Percentiles rank a stretch among this genome's conserved stretches.
Conservation (phyloP, 768 basidiomycete genomes). For the Mycena olivaceomarginata region DNA sequence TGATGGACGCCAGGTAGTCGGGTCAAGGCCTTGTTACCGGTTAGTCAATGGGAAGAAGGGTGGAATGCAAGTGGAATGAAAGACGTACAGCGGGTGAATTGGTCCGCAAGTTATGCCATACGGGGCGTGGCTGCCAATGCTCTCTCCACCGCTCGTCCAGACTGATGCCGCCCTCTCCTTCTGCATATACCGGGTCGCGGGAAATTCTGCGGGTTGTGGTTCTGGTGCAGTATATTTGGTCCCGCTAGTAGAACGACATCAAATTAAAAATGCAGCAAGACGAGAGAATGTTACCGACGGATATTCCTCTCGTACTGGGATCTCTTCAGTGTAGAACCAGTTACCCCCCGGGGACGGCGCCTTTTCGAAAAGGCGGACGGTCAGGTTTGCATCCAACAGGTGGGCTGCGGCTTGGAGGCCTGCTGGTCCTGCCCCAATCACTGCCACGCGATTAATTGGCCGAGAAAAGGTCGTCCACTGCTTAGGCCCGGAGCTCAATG, state of each 20-base stretch:
- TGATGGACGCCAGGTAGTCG: conserved; percentile 40
- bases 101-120: conserved; percentile 43
- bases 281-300: too few species aligned
- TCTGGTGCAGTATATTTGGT: not conserved
- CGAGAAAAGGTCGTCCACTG: too few species aligned
- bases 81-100: conserved; percentile 42
- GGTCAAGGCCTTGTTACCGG: conserved; percentile 4
- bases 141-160: conserved; percentile 44
- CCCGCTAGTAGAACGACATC: too few species aligned
- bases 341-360: too few species aligned
- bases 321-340: too few species aligned
- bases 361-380: too few species aligned
- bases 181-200: conserved; percentile 38
- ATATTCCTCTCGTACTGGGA: too few species aligned
- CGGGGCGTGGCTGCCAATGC: conserved; percentile 47
- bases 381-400: conserved; percentile 5
- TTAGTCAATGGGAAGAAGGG: not conserved
- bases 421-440: too few species aligned
- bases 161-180: conserved; percentile 40
- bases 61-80: not conserved
- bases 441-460: too few species aligned
- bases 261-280: too few species aligned
- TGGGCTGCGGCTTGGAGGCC: conserved; percentile 26
- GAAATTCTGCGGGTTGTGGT: conserved; percentile 18
- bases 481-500: too few species aligned